These are phyloP conservation scores for Trichoderma sp. DNA, from an alignment of 2,329 filamentous ascomycete species.

Conservation along the genomic window DNA sequence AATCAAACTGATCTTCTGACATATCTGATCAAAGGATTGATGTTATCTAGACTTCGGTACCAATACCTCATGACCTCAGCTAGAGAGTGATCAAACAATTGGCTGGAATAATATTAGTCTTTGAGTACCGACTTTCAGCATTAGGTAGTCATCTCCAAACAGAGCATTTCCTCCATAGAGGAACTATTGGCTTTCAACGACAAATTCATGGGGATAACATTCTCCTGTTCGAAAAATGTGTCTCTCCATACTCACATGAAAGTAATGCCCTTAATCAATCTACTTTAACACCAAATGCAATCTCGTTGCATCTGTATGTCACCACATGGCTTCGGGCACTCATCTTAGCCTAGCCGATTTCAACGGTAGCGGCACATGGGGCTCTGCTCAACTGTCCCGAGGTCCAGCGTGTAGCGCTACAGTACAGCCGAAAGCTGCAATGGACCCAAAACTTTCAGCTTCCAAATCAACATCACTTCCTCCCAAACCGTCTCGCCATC, in stretches of 20 bases:
- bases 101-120: neutral
- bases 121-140: neutral
- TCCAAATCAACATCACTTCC: neutral
- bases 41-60: neutral
- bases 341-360: neutral
- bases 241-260: neutral
- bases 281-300: neutral
- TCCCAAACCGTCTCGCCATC: neutral
- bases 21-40: neutral
- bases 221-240: neutral
- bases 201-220: neutral
- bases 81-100: neutral
- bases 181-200: neutral
- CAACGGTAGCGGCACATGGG: neutral
- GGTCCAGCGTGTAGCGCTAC: slow-evolving; percentile 11
- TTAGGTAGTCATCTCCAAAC: neutral
- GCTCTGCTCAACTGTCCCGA: neutral
- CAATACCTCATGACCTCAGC: neutral
- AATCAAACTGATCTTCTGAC: neutral
- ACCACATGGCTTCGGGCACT: neutral
- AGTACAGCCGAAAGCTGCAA: neutral
- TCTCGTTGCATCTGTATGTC: neutral
- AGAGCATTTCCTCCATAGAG: neutral
- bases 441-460: neutral
- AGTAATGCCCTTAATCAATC: neutral